phyloP scores from a whole-genome alignment of 345 rosid genomes.

The Gossypium ekmanianum region DNA sequence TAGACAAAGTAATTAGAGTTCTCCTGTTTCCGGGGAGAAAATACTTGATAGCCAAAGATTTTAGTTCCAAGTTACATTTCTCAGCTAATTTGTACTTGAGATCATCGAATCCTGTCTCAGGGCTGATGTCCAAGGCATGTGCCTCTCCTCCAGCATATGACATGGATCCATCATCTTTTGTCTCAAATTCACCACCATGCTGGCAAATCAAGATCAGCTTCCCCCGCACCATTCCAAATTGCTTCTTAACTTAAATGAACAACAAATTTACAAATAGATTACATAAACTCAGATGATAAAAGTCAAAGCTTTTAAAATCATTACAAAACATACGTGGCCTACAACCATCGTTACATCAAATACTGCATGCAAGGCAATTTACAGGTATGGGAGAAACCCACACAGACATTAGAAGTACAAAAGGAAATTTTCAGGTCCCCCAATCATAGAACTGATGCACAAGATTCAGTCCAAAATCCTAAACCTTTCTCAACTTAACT shows the following conservation, averaged over 20 bases:
- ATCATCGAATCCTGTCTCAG: constrained; percentile 59
- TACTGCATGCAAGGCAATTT: not conserved
- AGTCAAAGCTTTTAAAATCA: not conserved
- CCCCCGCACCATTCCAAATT: constrained; percentile 57
- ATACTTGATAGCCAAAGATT: constrained; percentile 72
- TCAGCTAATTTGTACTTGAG: constrained; percentile 74
- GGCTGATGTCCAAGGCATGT: constrained; percentile 64
- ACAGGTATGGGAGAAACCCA: not conserved
- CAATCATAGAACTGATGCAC: not conserved
- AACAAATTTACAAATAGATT: not conserved
- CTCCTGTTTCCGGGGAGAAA: constrained; percentile 77
- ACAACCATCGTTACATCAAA: not conserved
- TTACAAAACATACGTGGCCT: not conserved
- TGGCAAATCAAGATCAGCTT: constrained; percentile 91
- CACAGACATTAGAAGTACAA: not conserved
- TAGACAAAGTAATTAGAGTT: constrained; percentile 64
- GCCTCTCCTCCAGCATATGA: constrained; percentile 84
- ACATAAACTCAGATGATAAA: not conserved
- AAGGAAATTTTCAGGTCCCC: not conserved
- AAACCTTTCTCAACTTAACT: not conserved
- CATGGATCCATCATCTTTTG: constrained; percentile 61
- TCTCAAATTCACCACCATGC: constrained; percentile 67
- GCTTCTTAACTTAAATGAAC: constrained; percentile 24
- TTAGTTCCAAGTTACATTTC: constrained; percentile 56
- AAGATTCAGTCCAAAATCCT: not conserved